Conservation (phyloP, 345 rosid genomes). For the Abelmoschus esculentus region DNA sequence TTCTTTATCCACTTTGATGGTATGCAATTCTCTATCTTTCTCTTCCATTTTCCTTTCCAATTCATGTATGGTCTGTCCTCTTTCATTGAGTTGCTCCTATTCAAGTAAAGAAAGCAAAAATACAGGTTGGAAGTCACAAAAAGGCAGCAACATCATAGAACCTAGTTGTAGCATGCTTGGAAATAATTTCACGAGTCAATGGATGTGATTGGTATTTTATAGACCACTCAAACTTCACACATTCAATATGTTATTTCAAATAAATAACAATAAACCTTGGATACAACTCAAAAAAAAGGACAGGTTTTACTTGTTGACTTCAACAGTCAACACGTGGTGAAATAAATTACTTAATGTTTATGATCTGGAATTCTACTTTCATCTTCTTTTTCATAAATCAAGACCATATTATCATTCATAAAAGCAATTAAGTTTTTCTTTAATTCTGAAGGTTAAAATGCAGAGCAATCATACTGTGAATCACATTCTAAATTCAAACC, state of each 20-base stretch:
- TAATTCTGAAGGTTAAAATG: not conserved
- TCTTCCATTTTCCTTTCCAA: not conserved
- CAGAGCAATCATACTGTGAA: not conserved
- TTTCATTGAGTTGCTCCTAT: conserved; percentile 77
- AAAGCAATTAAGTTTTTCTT: not conserved
- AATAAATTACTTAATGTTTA: not conserved
- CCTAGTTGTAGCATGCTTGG: not conserved
- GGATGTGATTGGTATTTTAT: not conserved
- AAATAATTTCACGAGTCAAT: not conserved
- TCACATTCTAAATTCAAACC: conserved; percentile 31
- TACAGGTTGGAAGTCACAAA: not conserved
- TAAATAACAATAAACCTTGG: not conserved
- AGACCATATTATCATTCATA: not conserved
- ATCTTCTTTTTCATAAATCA: not conserved
- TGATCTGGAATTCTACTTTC: not conserved
- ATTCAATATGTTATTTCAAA: not conserved
- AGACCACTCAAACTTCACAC: not conserved
- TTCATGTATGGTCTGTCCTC: conserved; percentile 28
- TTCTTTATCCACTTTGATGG: not conserved
- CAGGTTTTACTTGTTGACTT: not conserved
- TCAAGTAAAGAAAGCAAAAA: conserved; percentile 11
- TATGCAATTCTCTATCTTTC: not conserved
- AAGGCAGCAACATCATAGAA: not conserved
- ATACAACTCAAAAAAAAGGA: not conserved
- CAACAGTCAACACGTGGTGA: not conserved